Percentiles rank a stretch among this genome's conserved stretches.
Evolutionary conservation across 2,329 filamentous ascomycete genomes (phyloP).

Genomic region (Ophiocordyceps camponoti-floridani): DNA sequence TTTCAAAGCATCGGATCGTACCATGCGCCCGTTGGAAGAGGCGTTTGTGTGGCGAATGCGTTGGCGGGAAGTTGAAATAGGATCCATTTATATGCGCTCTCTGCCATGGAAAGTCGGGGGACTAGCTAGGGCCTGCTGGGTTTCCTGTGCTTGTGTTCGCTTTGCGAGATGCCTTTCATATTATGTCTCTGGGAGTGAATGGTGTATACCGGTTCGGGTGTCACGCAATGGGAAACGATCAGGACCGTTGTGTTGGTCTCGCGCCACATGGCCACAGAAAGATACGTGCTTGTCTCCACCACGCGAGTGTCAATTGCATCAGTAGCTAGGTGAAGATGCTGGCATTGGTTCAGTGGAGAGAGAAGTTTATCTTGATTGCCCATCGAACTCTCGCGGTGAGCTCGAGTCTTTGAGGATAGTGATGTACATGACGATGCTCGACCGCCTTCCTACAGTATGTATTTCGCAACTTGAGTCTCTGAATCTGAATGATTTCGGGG

Average conservation of each 20-base stretch:
- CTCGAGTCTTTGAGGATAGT: no score
- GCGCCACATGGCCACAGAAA: neutral
- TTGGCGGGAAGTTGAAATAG: slow-evolving; percentile 14
- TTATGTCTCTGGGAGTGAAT: neutral
- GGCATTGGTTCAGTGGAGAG: no score
- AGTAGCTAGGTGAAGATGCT: no score
- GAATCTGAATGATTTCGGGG: no score
- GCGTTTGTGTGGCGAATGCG: slow-evolving; percentile 23
- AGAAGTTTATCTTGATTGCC: no score
- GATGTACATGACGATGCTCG: no score
- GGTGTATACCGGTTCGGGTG: neutral
- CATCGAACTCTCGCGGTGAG: no score
- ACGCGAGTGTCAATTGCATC: no score
- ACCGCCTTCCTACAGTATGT: no score
- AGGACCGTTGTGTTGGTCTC: neutral
- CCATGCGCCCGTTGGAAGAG: slow-evolving; percentile 34
- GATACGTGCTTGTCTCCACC: no score
- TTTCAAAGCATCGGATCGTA: slow-evolving; percentile 49
- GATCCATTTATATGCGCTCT: neutral
- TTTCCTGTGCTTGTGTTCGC: neutral
- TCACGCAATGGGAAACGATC: neutral
- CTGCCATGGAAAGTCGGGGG: neutral
- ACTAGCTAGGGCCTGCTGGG: no score
- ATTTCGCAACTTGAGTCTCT: neutral
- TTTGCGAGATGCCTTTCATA: neutral